Evolutionary conservation across 352 stramenopile species (phyloP).

Genomic region (Phytopythium aichiense): DNA sequence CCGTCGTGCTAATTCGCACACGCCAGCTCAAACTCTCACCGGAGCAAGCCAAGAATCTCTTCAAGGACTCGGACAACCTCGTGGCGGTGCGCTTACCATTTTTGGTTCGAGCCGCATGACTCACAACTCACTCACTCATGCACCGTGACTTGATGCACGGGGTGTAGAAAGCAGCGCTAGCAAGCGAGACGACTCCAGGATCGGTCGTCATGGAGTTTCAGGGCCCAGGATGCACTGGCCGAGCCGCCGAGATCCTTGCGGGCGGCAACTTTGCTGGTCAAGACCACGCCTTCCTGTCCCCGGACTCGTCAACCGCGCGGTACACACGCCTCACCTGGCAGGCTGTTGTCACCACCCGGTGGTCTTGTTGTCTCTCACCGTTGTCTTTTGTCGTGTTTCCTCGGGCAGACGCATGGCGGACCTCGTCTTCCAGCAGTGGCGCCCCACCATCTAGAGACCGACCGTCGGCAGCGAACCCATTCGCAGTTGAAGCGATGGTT

Average conservation of each 20-base stretch:
- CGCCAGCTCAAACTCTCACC: conserved; percentile 43
- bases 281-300: conserved; percentile 19
- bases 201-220: conserved; percentile 68
- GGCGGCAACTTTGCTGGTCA: conserved; percentile 18
- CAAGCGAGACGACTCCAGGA: conserved; percentile 21
- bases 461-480: background rate
- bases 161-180: conserved; percentile 27
- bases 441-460: conserved; percentile 26
- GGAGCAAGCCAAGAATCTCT: conserved; percentile 34
- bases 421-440: conserved; percentile 53
- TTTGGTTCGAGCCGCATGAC: background rate
- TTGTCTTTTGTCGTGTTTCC: background rate
- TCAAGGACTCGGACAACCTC: conserved; percentile 12
- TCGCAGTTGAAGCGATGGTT: conserved; percentile 2
- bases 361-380: background rate
- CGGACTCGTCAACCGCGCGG: conserved; percentile 22
- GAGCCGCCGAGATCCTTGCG: conserved; percentile 19
- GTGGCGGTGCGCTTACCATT: conserved; percentile 6
- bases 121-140: background rate
- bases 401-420: conserved; percentile 25
- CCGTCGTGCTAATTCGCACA: conserved; percentile 37
- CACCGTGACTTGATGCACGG: background rate
- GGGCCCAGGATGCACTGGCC: conserved; percentile 16
- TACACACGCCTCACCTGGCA: conserved; percentile 9
- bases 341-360: background rate